A percentile compares a stretch with the other conserved stretches of the same genome.
Evolutionary conservation across 2,329 filamentous ascomycete genomes (phyloP).

Genomic region (Nemania sp.): DNA sequence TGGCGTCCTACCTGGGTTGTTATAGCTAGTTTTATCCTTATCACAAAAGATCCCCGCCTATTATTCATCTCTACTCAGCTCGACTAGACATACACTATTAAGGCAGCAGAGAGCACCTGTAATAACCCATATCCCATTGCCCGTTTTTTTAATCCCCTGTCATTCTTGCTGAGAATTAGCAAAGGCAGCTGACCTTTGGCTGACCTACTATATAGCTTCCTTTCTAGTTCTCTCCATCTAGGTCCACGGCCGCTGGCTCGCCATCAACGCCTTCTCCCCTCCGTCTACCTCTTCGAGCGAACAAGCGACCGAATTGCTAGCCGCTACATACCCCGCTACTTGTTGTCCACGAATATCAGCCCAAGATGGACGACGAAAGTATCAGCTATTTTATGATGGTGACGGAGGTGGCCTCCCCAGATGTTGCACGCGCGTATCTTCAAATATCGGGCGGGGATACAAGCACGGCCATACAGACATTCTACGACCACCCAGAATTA

Average conservation of each 20-base stretch:
- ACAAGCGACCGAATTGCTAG: background rate
- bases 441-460: constrained; percentile 86
- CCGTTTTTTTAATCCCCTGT: background rate
- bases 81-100: background rate
- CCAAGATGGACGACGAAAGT: constrained; percentile 76
- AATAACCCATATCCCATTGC: too few relatives aligned
- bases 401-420: constrained; percentile 75
- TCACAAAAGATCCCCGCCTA: background rate
- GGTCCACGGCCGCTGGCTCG: background rate
- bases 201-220: background rate
- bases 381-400: constrained; percentile 84
- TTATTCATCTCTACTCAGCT: background rate
- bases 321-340: background rate
- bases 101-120: background rate
- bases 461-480: constrained; percentile 88
- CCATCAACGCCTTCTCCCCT: background rate
- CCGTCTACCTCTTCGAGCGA: background rate
- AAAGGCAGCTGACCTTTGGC: background rate
- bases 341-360: background rate
- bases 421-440: constrained; percentile 84
- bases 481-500: constrained; percentile 87
- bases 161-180: background rate
- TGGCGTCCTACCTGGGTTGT: background rate
- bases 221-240: background rate
- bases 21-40: constrained; percentile 1